Evolutionary conservation across 2,329 filamentous ascomycete genomes (phyloP), one percentile per base, ranked within the genome.

Genomic region (Fusarium tanahbumbuense): DNA sequence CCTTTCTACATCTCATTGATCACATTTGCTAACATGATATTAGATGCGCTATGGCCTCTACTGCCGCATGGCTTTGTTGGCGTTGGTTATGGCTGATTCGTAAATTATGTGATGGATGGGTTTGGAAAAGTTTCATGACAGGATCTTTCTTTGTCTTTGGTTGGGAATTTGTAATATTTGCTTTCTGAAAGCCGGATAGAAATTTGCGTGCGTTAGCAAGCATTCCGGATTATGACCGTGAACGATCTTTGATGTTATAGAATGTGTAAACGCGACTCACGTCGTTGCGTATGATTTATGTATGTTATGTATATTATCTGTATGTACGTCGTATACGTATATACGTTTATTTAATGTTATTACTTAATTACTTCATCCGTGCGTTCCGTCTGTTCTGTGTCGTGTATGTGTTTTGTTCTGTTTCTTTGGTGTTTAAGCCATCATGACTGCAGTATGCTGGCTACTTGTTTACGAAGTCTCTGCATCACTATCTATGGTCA

Each of bases 1-100:
- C 37, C 20, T 16, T 20, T 8, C 5, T 42, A 28, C 12, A 8
- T 30, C 15, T 37, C 27, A 27, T 34, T 45, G 18, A 52, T 15
- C 13, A 28, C 37, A 27, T 64, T 46, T 37, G 61, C 69, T 76
- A 68, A 76, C 64, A 46, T 50, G 23, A 8, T 70, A 61, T 62
- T 77, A 98, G 94, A 98, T 98, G 95, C 90, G 92, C 83, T 98
- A 98, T 83, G 96, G 96, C 75, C 88, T 99, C 76, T 98, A 98
- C 87, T 97, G 93, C 82, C 92, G 96, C 80, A 99, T 99, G 96
- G 96, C 96, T 75, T 83, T 99, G 83, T 87, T 99, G 80, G 96
- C 96, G 73, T 86, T 98, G 81, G 93, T 98, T 81, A 92, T 99
- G 92, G 77, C 77, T 71, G 75, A 77, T 56, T 77, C 73, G 55